These are phyloP conservation scores for Aspergillus brasiliensis DNA, from an alignment of 2,329 filamentous ascomycete genomes.

Conservation along the genomic window DNA sequence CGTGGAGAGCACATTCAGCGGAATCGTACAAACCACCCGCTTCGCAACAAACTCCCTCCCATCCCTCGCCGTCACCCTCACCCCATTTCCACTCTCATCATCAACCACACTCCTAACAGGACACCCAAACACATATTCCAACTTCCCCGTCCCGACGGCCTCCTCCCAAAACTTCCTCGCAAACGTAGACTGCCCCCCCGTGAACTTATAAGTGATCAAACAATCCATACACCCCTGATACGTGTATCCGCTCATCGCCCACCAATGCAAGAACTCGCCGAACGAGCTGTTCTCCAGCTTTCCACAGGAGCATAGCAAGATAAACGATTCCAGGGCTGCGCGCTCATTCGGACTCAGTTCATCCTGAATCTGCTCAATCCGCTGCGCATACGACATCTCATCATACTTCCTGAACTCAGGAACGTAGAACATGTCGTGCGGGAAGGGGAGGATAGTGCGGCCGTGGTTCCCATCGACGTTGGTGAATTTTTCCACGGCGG, in stretches of 20 bases:
- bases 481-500: conserved; percentile 46
- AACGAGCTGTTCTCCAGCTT: conserved; percentile 49
- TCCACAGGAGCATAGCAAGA: conserved; percentile 48
- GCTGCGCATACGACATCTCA: conserved; percentile 45
- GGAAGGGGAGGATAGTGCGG: conserved; percentile 43
- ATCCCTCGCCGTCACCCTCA: conserved; percentile 38
- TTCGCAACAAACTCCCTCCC: conserved; percentile 32
- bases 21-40: conserved; percentile 27
- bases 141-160: conserved; percentile 40
- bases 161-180: conserved; percentile 51
- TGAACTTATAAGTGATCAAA: conserved; percentile 48
- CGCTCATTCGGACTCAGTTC: conserved; percentile 47
- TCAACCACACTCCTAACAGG: conserved; percentile 36
- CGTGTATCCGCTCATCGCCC: conserved; percentile 47
- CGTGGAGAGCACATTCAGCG: conserved; percentile 34
- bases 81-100: conserved; percentile 11
- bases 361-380: conserved; percentile 45
- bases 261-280: conserved; percentile 54
- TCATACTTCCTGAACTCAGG: conserved; percentile 41
- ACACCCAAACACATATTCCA: conserved; percentile 47
- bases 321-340: conserved; percentile 43
- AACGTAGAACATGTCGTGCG: conserved; percentile 41
- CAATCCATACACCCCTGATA: conserved; percentile 44
- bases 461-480: conserved; percentile 50
- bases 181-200: conserved; percentile 49